A percentile compares a stretch with the other conserved stretches of the same genome.
phyloP scores from a whole-genome alignment of 495 filamentous ascomycete genomes.

The Daldinia vernicosa region DNA sequence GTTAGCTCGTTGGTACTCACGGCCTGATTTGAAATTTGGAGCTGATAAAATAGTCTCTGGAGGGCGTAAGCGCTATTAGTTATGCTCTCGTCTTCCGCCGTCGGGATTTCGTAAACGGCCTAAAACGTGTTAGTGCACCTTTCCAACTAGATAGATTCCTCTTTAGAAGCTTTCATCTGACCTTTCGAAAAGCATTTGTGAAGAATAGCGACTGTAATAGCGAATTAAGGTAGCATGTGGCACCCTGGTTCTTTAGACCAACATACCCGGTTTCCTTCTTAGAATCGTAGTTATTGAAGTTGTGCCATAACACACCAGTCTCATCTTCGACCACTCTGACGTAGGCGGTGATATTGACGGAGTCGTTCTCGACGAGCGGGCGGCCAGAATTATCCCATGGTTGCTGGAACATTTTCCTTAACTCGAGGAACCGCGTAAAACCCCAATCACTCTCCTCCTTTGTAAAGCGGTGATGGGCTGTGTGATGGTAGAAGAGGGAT shows the following conservation, averaged over 20 bases:
- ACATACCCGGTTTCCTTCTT: constrained; percentile 99
- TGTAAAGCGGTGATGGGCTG: constrained; percentile 88
- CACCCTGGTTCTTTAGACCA: constrained; percentile 95
- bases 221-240: constrained; percentile 98
- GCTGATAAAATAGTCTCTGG: constrained; percentile 91
- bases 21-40: constrained; percentile 82
- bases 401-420: constrained; percentile 79
- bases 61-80: constrained; percentile 92
- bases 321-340: constrained; percentile 95
- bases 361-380: constrained; percentile 88
- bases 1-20: constrained; percentile 94
- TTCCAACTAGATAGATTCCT: background rate
- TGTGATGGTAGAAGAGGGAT: constrained; percentile 72
- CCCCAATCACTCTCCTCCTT: constrained; percentile 99
- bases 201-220: constrained; percentile 96
- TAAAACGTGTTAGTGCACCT: constrained; percentile 47
- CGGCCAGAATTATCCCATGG: constrained; percentile 69
- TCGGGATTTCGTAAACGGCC: constrained; percentile 97
- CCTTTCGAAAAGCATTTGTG: constrained; percentile 96
- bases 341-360: constrained; percentile 89
- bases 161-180: constrained; percentile 47
- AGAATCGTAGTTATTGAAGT: constrained; percentile 97
- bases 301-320: constrained; percentile 99
- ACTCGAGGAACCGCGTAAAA: constrained; percentile 90
- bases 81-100: constrained; percentile 78